Evolutionary conservation across 2,329 filamentous ascomycete genomes (phyloP).

Genomic region (Stachybotrys chlorohalonatus): DNA sequence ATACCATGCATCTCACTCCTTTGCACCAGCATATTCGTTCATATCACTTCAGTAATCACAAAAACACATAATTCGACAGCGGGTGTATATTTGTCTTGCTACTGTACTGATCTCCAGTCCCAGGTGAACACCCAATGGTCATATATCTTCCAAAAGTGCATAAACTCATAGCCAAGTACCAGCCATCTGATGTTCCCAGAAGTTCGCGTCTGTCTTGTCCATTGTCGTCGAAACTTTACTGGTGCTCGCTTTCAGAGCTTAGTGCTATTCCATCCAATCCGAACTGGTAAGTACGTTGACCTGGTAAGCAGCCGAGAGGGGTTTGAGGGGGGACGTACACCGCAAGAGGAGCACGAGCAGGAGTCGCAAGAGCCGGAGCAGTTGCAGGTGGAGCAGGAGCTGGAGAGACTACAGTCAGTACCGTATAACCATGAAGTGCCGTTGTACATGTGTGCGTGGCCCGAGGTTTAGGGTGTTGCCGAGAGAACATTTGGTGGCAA

Average conservation of each 20-base stretch:
- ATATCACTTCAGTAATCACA: too few relatives aligned
- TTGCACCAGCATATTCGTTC: too few relatives aligned
- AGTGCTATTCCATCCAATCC: neutral
- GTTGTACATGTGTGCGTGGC: too few relatives aligned
- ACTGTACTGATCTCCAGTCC: neutral
- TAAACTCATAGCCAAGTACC: neutral
- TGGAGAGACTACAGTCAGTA: neutral
- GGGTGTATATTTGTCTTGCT: neutral
- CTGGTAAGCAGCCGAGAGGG: too few relatives aligned
- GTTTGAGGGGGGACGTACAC: neutral
- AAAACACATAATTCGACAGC: neutral
- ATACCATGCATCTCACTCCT: too few relatives aligned
- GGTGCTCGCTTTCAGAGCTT: neutral
- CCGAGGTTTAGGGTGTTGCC: too few relatives aligned
- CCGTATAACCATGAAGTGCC: too few relatives aligned
- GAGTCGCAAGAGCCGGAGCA: constrained; percentile 1
- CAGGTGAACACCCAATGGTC: neutral
- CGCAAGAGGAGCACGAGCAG: neutral
- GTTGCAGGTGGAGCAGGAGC: constrained; percentile 1
- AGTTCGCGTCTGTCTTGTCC: neutral
- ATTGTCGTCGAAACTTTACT: neutral
- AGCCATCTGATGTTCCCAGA: neutral
- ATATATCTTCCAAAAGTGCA: neutral
- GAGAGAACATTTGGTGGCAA: neutral
- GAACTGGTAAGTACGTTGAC: too few relatives aligned